Percentiles rank a stretch among this genome's conserved stretches.
phyloP scores from a whole-genome alignment of 176 grass and related monocot species.

The Guadua angustifolia region DNA sequence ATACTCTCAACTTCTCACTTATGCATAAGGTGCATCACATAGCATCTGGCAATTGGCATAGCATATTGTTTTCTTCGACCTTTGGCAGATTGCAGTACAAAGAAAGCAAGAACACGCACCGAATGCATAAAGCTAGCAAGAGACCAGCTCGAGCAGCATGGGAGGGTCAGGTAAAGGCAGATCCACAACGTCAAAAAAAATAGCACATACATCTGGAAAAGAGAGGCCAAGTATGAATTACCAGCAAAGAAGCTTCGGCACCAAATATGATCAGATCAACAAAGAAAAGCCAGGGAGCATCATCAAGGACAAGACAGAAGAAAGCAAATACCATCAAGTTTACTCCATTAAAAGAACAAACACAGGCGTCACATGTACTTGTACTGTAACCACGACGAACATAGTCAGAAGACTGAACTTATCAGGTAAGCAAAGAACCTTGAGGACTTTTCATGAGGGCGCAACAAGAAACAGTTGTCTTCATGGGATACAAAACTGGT shows the following conservation, averaged over 20 bases:
- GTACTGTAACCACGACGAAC: not conserved
- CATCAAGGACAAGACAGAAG: conserved; percentile 38
- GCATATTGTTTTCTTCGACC: too few species aligned
- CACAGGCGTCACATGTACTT: conserved; percentile 26
- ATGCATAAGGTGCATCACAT: not conserved
- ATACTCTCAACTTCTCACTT: not conserved
- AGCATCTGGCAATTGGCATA: not conserved
- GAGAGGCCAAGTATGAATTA: not conserved
- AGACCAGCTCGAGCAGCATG: not conserved
- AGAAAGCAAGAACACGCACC: not conserved
- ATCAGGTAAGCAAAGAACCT: conserved; percentile 28
- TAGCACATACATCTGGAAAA: not conserved
- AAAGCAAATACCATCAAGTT: conserved; percentile 30
- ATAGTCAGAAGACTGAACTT: not conserved
- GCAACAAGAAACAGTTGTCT: not conserved
- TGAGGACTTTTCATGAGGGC: not conserved
- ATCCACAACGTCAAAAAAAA: conserved; percentile 20
- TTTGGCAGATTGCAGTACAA: not conserved
- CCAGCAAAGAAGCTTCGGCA: conserved; percentile 25
- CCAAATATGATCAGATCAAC: conserved; percentile 3
- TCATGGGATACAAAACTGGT: conserved; percentile 15
- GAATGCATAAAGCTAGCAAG: not conserved
- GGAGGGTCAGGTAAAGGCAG: not conserved
- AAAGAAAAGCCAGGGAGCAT: conserved; percentile 33
- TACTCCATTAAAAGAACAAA: conserved; percentile 33